Base-by-base conservation (phyloP, 352 stramenopile species). In the Globisporangium perplexum region DNA sequence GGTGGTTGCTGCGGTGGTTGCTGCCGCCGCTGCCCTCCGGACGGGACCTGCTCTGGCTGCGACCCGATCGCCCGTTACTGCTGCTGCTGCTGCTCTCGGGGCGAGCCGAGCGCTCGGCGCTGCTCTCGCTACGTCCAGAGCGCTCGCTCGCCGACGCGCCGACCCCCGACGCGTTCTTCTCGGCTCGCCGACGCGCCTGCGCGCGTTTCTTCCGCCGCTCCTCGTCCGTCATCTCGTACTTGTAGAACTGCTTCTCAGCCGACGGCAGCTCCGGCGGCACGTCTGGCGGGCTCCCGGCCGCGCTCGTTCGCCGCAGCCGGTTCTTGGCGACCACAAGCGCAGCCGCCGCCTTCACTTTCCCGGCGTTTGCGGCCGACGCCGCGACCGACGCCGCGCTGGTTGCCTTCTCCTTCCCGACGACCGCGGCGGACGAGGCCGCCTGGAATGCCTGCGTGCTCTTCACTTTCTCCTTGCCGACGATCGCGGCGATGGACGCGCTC, bases 211-310 rank as follows among this genome's bases (percentile, higher is more conserved):
- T 71, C 41, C 75, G 71, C 66, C 83, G 82, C 70, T 89, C 75
- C n/a, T 89, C 78, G 26, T 89, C 78, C 1, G 75, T 74, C 78
- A 89, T 87, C 43, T 89, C 78, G 66, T 89, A 89, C 65, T 86
- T 85, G 71, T 86, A 89, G 44, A 88, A 88, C 50, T 82, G 52
- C 58, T 86, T 86, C 46, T 83, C 72, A 4, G 66, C 68, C 35
- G 74, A 85, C 28, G 72, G 69, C 36, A 82, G 45, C 18, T 67
- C 53, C 5, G 50, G 33, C 22, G 53, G 56, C 20, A 46, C 48
- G 18, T 65, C 57, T 15, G 53, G 54, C 6, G 68, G 54, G 24
- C 49, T 64, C 18, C 52, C 45, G 10, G 62, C 59, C 10, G 62
- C 62, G 31, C 61, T 65, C 60, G 62, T 8, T n/a, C 63, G 46